Conservation (phyloP, 805 yeast genomes). For the Yarrowia osloensis region DNA sequence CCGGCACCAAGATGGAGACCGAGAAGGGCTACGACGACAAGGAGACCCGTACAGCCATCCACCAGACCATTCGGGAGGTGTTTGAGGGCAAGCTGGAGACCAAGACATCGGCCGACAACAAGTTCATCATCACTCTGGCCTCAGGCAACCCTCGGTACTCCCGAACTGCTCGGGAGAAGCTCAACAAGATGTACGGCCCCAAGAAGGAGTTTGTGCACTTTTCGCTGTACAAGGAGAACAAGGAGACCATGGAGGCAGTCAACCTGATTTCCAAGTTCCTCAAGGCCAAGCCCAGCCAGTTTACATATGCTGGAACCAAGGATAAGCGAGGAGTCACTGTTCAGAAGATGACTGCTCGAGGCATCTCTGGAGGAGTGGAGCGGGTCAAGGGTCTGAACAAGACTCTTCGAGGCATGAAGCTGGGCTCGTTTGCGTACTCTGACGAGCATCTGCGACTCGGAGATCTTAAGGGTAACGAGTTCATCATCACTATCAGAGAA, state of each 20-base stretch:
- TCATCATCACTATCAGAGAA: constrained; percentile 79
- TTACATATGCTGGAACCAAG: constrained; percentile 92
- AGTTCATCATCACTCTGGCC: constrained; percentile 62
- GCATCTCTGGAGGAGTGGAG: constrained; percentile 47
- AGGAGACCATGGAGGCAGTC: constrained; percentile 96
- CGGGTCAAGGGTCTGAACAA: constrained; percentile 76
- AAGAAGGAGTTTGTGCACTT: constrained; percentile 70
- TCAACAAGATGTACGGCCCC: constrained; percentile 56
- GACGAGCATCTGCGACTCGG: constrained; percentile 70
- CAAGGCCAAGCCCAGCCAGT: constrained; percentile 66
- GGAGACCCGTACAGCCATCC: constrained; percentile 72
- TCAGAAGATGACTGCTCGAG: constrained; percentile 61
- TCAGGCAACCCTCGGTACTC: constrained; percentile 48
- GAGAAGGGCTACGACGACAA: constrained; percentile 63
- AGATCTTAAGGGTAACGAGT: constrained; percentile 85
- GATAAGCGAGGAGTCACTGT: constrained; percentile 96
- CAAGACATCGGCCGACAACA: constrained; percentile 67
- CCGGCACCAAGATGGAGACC: constrained; percentile 62
- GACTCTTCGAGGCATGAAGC: constrained; percentile 70
- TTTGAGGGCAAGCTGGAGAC: constrained; percentile 78
- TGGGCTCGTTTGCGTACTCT: constrained; percentile 77
- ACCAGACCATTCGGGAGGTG: constrained; percentile 70
- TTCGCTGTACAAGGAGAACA: constrained; percentile 86
- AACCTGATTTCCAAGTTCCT: constrained; percentile 69
- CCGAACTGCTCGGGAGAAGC: constrained; percentile 43